phyloP scores from a whole-genome alignment of 2,329 filamentous ascomycete genomes.

The Penicillium sp. region DNA sequence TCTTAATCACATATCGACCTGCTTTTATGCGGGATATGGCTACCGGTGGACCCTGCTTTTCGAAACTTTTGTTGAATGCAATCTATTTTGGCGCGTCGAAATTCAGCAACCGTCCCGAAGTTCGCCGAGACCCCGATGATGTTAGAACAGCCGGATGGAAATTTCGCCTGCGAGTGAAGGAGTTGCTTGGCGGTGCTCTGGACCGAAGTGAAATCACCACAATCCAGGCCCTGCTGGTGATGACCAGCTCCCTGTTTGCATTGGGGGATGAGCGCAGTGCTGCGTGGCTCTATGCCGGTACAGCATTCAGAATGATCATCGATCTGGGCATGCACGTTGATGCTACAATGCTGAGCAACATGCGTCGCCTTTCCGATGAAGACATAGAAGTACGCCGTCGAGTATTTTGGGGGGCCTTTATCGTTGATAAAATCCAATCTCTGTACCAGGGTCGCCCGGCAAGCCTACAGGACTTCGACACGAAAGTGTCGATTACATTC shows the following conservation, averaged over 20 bases:
- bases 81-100: slow-evolving; percentile 51
- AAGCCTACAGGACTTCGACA: slow-evolving; percentile 45
- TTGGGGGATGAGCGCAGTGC: slow-evolving; percentile 53
- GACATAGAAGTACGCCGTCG: slow-evolving; percentile 30
- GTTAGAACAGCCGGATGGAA: slow-evolving; percentile 50
- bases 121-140: slow-evolving; percentile 49
- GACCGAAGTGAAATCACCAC: slow-evolving; percentile 56
- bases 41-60: slow-evolving; percentile 52
- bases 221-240: slow-evolving; percentile 54
- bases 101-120: slow-evolving; percentile 47
- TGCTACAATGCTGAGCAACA: slow-evolving; percentile 14
- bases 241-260: slow-evolving; percentile 54
- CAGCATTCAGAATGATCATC: slow-evolving; percentile 54
- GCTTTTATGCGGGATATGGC: slow-evolving; percentile 55
- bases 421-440: slow-evolving; percentile 54
- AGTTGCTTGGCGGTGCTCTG: slow-evolving; percentile 48
- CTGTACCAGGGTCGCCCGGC: slow-evolving; percentile 57
- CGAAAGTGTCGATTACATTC: slow-evolving; percentile 45
- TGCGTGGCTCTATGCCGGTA: slow-evolving; percentile 55
- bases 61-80: slow-evolving; percentile 53
- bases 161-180: slow-evolving; percentile 48
- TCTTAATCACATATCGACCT: slow-evolving; percentile 53
- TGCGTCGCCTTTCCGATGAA: slow-evolving; percentile 24
- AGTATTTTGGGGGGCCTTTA: slow-evolving; percentile 38
- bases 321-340: slow-evolving; percentile 53